Base-by-base conservation (phyloP, 257 asterid genomes). In the Forsythia viridissima region DNA sequence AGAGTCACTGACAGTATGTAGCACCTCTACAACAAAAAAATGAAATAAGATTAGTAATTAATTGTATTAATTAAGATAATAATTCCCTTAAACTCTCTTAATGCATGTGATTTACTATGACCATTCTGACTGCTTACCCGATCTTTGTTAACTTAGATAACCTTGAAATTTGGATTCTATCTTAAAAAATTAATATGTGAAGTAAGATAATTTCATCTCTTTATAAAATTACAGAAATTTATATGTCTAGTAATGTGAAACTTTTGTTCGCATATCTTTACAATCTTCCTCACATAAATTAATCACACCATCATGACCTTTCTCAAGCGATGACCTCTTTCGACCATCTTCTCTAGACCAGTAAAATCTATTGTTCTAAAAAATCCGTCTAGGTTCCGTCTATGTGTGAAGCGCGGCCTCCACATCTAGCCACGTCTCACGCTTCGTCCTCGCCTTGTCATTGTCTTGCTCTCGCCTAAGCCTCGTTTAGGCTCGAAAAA, bases 41-140 rank as follows among this genome's bases (percentile, higher is more conserved):
- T 2, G 5, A 69, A 71, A 24, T 59, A 41, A 21, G 79, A 70
- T 75, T 30, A 70, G 40, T 16, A 42, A 71, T 15, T 39, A 76
- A 41, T 48, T 48, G 15, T 59, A 36, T 71, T 30, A 30, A 30
- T 30, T 41, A 46, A 65, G 57, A 74, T 43, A 36, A 36, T 20
- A 42, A 70, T 76, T 39, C 79, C 37, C 42, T 40, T 41, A 12
- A 55, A 61, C 41, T 48, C 68, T 44, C 76, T 52, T 73, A 42
- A 69, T 15, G 57, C 86, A 72, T 51, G 85, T 78, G 77, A 42
- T 81, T 81, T 69, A 70, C 82, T 72, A 70, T 70, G 81, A 74
- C 74, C 34, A 77, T 70, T 75, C 11, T 68, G 61, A 59, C n/a
- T 61, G 40, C 70, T 67, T 80, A 59, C 36, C 11, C 67, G 2